Base-by-base conservation (phyloP, 169 alveolate species). In the Cyclospora cayetanensis region DNA sequence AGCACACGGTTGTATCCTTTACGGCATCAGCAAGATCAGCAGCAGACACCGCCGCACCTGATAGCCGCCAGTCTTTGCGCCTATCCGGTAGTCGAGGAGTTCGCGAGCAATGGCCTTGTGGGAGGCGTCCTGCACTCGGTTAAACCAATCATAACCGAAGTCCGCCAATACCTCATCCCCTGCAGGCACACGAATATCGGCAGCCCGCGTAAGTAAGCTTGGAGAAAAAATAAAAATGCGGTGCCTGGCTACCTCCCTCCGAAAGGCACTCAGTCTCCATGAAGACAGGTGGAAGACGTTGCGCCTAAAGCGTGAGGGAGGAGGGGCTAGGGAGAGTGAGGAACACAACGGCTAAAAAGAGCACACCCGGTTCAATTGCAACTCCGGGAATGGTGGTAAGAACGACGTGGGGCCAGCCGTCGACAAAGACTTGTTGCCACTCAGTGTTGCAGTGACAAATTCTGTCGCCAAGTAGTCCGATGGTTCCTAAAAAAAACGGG, bases 121-220 rank as follows among this genome's bases (percentile, higher is more conserved):
- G 39, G 97, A 94, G 29, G 95, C 96, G 43, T 96, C 97, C 68
- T 96, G 96, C 42, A 97, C 97, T 68, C 94, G 97, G 35, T 95
- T 93, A 86, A 97, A 97, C 99, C 99, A 97, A 43, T 95, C 96
- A 41, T 94, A 95, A 18, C 99, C 99, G 90, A 97, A 97, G 87
- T 97, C 99, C 11, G 99, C 99, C 70, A 97, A 94, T 9, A 97
- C 95, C 80, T 97, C 99, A 74, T 97, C 98, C 1, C 99, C 99
- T 79, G 89, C 89, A 34, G 74, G 52, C 42, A 22, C 65, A 18
- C 29, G 41, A 43, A 76, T 7, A 76, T 15, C 68, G 43, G 11
- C 12, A 2, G 63, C 0, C 22, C 63, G 63, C 74, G 46, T 4
- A 20, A 22, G 35, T 31, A 52, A n/a, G 46, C 52, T 5, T 52